Evolutionary conservation across 331 rosid species (phyloP), one percentile per base, ranked within the genome.

Genomic region (Dryas integrifolia): DNA sequence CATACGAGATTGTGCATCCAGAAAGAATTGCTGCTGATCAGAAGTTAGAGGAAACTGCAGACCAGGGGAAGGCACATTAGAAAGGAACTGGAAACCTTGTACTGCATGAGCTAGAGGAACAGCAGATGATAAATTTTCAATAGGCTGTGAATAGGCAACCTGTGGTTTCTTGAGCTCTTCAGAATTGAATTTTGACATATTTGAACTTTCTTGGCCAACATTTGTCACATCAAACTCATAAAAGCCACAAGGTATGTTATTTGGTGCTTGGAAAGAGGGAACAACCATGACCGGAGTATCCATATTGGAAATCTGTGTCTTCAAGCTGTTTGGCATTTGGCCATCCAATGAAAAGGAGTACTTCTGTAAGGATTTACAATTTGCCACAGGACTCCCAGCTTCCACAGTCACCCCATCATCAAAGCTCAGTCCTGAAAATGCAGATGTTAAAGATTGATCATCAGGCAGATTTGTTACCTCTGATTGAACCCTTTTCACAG

Each of bases 31-130:
- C 44, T 76, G 86, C 58, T 72, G 83, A 74, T 84, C 86, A 46
- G 83, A 56, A 64, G 78, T 44, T 58, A 66, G 14, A 71, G 90
- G 86, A 75, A 76, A 73, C 68, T 81, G 86, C 70, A 82, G 15
- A 58, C 81, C 81, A 50, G 58, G 80, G 63, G 62, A 70, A 9
- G 84, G 76, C 81, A 53, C 74, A 81, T 76, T 81, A 6, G 82
- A 40, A 16, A 82, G 78, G 67, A 70, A 70, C 69, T 72, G 77
- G 48, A 59, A 75, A 57, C 81, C 79, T 60, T 68, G 75, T 53
- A 69, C 65, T 18, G 73, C 70, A 9, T 72, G 82, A 39, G 76
- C 66, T n/a, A 67, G 45, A 4, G 79, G 89, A 40, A 67, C 69
- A 51, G 60, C 62, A 35, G 86, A 21, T 5, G 83, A 55, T 24